Evolutionary conservation across 495 filamentous ascomycete genomes (phyloP).

Genomic region (Hypoxylon lenormandii): DNA sequence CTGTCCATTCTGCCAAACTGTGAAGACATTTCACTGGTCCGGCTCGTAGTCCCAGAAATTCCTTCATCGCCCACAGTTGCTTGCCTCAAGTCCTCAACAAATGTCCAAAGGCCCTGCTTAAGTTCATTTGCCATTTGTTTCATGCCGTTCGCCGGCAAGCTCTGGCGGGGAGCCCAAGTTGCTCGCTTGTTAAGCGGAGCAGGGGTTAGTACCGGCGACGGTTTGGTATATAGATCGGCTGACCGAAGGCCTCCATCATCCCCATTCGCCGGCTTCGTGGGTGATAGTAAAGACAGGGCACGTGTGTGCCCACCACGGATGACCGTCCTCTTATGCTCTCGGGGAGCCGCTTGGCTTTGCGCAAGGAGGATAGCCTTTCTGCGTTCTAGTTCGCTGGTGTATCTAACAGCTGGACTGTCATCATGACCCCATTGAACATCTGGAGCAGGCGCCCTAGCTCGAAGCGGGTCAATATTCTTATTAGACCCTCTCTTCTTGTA

Average conservation of each 20-base stretch:
- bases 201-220: constrained; percentile 40
- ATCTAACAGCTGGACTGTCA: constrained; percentile 56
- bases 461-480: constrained; percentile 66
- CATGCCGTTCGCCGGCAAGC: constrained; percentile 54
- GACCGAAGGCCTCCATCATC: constrained; percentile 46
- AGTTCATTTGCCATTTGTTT: constrained; percentile 93
- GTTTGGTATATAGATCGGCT: constrained; percentile 42
- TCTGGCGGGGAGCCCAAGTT: constrained; percentile 61
- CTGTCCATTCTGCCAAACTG: constrained; percentile 45
- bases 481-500: constrained; percentile 78
- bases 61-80: constrained; percentile 94
- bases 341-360: constrained; percentile 62
- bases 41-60: constrained; percentile 62
- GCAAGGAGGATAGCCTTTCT: constrained; percentile 73
- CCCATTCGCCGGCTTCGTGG: constrained; percentile 57
- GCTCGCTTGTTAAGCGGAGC: constrained; percentile 57
- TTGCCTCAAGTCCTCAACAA: constrained; percentile 93
- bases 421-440: constrained; percentile 38
- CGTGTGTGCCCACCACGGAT: constrained; percentile 73
- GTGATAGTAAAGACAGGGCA: constrained; percentile 86
- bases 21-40: constrained; percentile 46
- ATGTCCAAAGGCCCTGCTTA: constrained; percentile 92
- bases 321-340: constrained; percentile 60
- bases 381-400: constrained; percentile 67
- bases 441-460: constrained; percentile 51